phyloP scores from a whole-genome alignment of 2,329 filamentous ascomycete species.

The Eutypella sp. region DNA sequence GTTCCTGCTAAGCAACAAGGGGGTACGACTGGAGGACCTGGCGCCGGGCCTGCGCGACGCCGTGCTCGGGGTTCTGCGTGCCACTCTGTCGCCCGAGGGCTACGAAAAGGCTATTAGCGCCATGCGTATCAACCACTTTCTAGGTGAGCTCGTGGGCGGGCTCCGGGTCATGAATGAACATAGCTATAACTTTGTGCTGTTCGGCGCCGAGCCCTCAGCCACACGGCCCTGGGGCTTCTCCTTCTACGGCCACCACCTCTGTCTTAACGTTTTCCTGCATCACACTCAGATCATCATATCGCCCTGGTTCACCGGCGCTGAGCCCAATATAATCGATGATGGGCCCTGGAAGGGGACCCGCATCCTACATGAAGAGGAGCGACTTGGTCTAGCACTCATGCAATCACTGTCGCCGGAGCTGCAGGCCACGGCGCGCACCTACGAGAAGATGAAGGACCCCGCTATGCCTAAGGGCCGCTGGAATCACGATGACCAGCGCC shows the following conservation, averaged over 20 bases:
- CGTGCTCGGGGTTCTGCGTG: conserved; percentile 51
- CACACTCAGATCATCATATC: conserved; percentile 61
- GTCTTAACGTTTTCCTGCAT: conserved; percentile 65
- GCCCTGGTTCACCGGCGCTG: conserved; percentile 75
- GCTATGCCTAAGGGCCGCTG: conserved; percentile 64
- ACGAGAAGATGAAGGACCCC: conserved; percentile 55
- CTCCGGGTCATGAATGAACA: conserved; percentile 65
- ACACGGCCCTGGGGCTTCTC: conserved; percentile 64
- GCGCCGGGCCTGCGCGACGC: conserved; percentile 35
- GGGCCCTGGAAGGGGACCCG: conserved; percentile 59
- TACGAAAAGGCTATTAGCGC: conserved; percentile 65
- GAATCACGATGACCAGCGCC: conserved; percentile 77
- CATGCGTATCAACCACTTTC: conserved; percentile 72
- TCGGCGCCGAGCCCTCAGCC: conserved; percentile 52
- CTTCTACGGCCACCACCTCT: conserved; percentile 76
- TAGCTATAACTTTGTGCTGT: conserved; percentile 72
- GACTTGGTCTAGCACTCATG: conserved; percentile 64
- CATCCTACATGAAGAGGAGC: conserved; percentile 62
- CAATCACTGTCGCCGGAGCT: conserved; percentile 47
- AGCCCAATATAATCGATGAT: conserved; percentile 68
- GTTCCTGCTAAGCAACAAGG: conserved; percentile 64
- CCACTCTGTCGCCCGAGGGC: conserved; percentile 62
- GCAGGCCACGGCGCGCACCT: conserved; percentile 51
- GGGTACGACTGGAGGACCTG: conserved; percentile 63
- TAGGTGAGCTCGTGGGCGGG: conserved; percentile 61